phyloP scores from a whole-genome alignment of 768 basidiomycete species.

The Neoboletus brunneissimus region DNA sequence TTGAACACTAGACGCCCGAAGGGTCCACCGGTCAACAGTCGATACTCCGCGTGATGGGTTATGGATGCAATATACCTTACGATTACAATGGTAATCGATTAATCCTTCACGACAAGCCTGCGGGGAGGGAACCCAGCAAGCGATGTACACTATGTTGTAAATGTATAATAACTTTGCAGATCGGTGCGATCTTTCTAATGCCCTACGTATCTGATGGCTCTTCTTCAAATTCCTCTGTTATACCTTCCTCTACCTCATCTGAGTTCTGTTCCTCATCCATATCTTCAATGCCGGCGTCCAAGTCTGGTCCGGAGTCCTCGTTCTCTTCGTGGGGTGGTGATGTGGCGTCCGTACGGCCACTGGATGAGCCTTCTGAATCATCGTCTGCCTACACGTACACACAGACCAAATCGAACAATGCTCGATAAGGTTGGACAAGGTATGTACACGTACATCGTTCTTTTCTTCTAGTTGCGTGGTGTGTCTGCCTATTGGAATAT shows the following conservation, averaged over 20 bases:
- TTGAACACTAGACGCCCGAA: constrained; percentile 28
- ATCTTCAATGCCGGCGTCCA: constrained; percentile 41
- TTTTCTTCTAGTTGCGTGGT: constrained; percentile 80
- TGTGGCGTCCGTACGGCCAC: constrained; percentile 30
- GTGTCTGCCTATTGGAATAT: constrained; percentile 71
- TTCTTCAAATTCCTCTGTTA: constrained; percentile 54
- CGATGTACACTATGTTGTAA: neutral
- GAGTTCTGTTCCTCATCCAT: constrained; percentile 44
- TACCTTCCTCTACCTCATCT: constrained; percentile 41
- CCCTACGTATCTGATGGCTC: constrained; percentile 32
- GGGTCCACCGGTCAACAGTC: neutral
- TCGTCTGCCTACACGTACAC: constrained; percentile 31
- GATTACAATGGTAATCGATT: neutral
- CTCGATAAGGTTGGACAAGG: neutral
- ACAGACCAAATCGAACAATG: neutral
- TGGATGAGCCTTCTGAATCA: constrained; percentile 34
- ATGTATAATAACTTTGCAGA: neutral
- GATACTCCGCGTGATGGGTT: neutral
- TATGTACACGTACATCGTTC: constrained; percentile 58
- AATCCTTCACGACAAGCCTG: neutral
- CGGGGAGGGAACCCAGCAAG: neutral
- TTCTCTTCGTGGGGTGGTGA: constrained; percentile 37
- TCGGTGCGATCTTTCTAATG: neutral
- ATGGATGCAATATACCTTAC: neutral
- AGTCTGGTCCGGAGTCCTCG: constrained; percentile 38